Conservation (phyloP, 2,329 filamentous ascomycete species). For the Botryosphaeria dothidea region DNA sequence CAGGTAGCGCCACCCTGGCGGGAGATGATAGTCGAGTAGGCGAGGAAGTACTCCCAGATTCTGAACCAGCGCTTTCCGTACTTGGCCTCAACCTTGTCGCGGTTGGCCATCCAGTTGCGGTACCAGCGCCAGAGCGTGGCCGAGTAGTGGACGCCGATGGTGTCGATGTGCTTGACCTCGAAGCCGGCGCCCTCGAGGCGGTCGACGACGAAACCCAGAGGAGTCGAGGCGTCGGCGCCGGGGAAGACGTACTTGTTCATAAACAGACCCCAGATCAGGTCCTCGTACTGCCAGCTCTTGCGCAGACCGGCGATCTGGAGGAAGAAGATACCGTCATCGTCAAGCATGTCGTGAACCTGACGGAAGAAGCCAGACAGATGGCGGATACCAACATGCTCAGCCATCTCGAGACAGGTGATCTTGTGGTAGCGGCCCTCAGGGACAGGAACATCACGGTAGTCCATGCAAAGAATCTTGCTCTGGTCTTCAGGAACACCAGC, state of each 20-base stretch:
- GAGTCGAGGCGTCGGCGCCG: constrained; percentile 92
- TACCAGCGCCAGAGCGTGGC: constrained; percentile 98
- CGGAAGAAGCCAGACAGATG: constrained; percentile 78
- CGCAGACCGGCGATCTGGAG: constrained; percentile 92
- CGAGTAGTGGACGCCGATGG: constrained; percentile 94
- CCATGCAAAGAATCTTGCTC: constrained; percentile 90
- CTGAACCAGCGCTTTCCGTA: constrained; percentile 96
- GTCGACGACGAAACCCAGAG: constrained; percentile 83
- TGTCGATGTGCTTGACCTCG: constrained; percentile 90
- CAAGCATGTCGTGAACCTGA: constrained; percentile 92
- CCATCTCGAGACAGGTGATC: constrained; percentile 98
- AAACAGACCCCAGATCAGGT: constrained; percentile 96
- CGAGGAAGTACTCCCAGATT: constrained; percentile 92
- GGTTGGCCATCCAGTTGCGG: constrained; percentile 95
- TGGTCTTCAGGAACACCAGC: constrained; percentile 82
- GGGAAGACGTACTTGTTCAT: constrained; percentile 99
- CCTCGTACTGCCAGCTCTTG: constrained; percentile 96
- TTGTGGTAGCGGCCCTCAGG: constrained; percentile 82
- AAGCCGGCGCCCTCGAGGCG: constrained; percentile 83
- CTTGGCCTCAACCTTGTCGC: constrained; percentile 89
- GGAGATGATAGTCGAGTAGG: constrained; percentile 79
- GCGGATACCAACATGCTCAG: constrained; percentile 94
- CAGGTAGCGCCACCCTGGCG: constrained; percentile 83
- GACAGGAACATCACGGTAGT: constrained; percentile 91
- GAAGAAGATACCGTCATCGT: constrained; percentile 95